phyloP scores from a whole-genome alignment of 2,329 filamentous ascomycete species.

The Fusarium sp. region DNA sequence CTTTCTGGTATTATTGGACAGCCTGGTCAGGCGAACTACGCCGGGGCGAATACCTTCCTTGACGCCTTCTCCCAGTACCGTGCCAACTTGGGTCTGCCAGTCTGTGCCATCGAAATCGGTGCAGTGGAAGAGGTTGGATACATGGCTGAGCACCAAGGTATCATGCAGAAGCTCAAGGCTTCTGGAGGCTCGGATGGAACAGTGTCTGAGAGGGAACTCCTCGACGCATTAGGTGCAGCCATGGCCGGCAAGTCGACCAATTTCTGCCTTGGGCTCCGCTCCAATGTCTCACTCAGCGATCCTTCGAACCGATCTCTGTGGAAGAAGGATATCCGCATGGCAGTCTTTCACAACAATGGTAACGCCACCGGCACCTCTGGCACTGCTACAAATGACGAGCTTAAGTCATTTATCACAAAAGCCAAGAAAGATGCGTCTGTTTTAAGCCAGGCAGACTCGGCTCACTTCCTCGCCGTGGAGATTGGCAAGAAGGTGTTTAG shows the following conservation, averaged over 20 bases:
- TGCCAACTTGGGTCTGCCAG: neutral
- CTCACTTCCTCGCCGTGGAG: neutral
- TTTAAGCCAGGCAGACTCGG: neutral
- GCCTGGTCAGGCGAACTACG: constrained; percentile 3
- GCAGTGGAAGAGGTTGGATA: constrained; percentile 5
- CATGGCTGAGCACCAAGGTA: neutral
- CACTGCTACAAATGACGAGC: neutral
- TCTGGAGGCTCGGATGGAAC: neutral
- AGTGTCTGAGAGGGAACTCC: neutral
- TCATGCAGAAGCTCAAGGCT: constrained; percentile 3
- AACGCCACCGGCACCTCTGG: neutral
- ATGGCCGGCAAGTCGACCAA: neutral
- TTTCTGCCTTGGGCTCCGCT: neutral
- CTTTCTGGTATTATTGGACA: neutral
- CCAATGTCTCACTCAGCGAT: neutral
- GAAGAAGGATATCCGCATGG: constrained; percentile 11
- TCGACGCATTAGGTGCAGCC: neutral
- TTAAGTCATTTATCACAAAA: neutral
- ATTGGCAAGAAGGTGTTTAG: constrained; percentile 11
- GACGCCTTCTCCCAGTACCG: constrained; percentile 1
- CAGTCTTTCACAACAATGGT: neutral
- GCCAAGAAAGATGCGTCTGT: neutral
- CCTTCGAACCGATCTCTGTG: neutral
- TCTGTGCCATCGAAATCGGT: neutral
- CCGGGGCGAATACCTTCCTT: constrained; percentile 5